A percentile compares a stretch with the other conserved stretches of the same genome.
phyloP scores from a whole-genome alignment of 306 rosid species.

The Rosa lucieae region DNA sequence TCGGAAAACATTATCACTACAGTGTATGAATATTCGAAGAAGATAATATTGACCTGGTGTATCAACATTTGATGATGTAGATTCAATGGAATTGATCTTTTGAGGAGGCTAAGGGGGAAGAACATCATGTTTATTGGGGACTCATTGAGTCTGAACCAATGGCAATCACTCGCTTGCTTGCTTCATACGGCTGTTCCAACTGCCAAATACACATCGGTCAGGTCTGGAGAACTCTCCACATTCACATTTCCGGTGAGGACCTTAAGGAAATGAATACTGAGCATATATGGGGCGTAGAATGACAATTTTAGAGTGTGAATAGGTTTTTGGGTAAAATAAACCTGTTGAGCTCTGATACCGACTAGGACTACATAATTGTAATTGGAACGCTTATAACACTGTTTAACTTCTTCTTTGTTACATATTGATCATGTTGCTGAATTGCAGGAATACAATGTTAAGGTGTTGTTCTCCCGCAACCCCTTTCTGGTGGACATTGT shows the following conservation, averaged over 20 bases:
- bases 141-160: conserved; percentile 51
- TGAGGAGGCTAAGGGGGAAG: conserved; percentile 32
- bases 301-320: background rate
- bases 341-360: background rate
- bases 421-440: background rate
- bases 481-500: conserved; percentile 36
- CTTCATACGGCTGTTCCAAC: conserved; percentile 31
- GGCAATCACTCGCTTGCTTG: conserved; percentile 52
- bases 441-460: conserved; percentile 27
- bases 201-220: conserved; percentile 19
- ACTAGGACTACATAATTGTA: background rate
- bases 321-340: background rate
- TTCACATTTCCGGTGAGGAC: conserved; percentile 32
- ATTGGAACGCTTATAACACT: background rate
- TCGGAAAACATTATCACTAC: background rate
- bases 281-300: background rate
- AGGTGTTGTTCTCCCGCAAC: conserved; percentile 31
- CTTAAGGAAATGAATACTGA: background rate
- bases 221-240: conserved; percentile 36
- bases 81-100: conserved; percentile 32
- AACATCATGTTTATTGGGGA: conserved; percentile 46
- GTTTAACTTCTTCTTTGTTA: background rate
- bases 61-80: conserved; percentile 15
- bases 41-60: background rate
- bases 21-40: background rate